Evolutionary conservation across 345 rosid species (phyloP), one percentile per base, ranked within the genome.

Genomic region (Rhodamnia rubescens): DNA sequence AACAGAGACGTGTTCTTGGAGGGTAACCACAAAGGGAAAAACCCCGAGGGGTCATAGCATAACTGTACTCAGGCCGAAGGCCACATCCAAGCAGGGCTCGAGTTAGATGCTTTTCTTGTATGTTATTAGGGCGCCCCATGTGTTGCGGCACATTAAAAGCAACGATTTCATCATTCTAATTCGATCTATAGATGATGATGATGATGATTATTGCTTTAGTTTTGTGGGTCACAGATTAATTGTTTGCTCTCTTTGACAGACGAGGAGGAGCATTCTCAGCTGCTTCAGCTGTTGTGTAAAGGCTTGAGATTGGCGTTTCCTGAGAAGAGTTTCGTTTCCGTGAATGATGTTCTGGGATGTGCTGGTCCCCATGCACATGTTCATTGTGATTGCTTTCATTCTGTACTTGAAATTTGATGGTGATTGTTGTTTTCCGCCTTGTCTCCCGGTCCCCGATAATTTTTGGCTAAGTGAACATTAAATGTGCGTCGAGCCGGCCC

Each of bases 261-360:
- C 86, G 42, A 87, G 88, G 85, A 87, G 88, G 81, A 87, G 88
- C 86, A 54, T 87, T 59, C 84, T 87, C 81, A 58, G 88, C 86
- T 87, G 80, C 81, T 87, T 87, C 88, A 87, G 53, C 86, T 87
- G 88, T 26, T 87, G 84, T 27, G 85, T 78, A 20, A 87, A 81
- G 61, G 86, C 86, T 7, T 87, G 84, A 87, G 80, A 15, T 69
- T 36, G 80, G 80, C 44, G 80, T 24, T 40, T 69, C 80, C 3
- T 18, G 24, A 69, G 47, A 18, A 69, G 47, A 69, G 80, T 24
- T 69, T 40, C 80, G 5, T 69, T 9, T 36, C 47, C 80, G 47
- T 36, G 47, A 9, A 36, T 42, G 80, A 69, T 36, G 80, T 36
- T 9, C 47, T 18, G 47, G 80, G 47, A 69, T 69, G 47, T 36